Percentiles rank a stretch among this genome's conserved stretches.
Evolutionary conservation across 768 basidiomycete species (phyloP).

Genomic region (Coprinopsis sp.): DNA sequence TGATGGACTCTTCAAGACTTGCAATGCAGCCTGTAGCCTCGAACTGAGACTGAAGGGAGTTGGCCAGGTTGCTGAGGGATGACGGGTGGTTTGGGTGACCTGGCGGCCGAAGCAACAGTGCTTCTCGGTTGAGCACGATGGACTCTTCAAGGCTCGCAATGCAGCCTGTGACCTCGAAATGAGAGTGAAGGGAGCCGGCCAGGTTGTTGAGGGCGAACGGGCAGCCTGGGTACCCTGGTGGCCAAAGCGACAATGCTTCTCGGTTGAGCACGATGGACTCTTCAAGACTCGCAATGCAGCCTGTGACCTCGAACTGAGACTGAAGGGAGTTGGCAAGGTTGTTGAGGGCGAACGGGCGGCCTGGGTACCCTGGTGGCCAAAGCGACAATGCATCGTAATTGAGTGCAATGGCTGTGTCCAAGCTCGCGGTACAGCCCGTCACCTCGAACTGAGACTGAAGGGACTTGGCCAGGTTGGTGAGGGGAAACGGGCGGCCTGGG

Average conservation of each 20-base stretch:
- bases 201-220: background rate
- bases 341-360: conserved; percentile 13
- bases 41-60: too few species aligned
- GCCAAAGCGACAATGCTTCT: too few species aligned
- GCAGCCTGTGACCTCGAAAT: background rate
- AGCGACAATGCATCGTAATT: background rate
- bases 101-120: background rate
- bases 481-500: background rate
- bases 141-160: background rate
- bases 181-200: background rate
- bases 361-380: conserved; percentile 8
- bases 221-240: background rate
- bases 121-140: background rate
- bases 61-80: background rate
- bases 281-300: background rate
- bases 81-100: conserved; percentile 6
- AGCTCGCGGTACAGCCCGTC: background rate
- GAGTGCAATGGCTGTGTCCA: background rate
- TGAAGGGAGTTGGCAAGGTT: conserved; percentile 12
- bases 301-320: conserved; percentile 3
- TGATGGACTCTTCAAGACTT: too few species aligned
- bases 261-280: background rate
- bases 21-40: too few species aligned
- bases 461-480: background rate
- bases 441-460: background rate